Conservation (phyloP, 345 rosid species). For the Eutrema yunnanense region DNA sequence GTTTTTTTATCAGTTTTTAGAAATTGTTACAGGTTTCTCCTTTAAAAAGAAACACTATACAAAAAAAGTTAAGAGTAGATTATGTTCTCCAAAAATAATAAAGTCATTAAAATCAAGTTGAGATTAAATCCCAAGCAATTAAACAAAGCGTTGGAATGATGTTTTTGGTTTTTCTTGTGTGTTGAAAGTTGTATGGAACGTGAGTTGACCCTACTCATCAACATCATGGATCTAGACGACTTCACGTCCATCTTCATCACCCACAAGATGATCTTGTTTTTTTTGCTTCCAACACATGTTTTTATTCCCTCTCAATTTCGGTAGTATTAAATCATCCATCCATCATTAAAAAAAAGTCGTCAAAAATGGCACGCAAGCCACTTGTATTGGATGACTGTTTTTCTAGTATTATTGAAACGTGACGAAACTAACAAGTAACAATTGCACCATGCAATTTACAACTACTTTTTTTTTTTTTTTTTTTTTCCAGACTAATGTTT, state of each 20-base stretch:
- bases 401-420: background rate
- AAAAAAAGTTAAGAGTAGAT: too few relatives aligned
- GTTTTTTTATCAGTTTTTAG: too few relatives aligned
- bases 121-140: background rate
- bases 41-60: too few relatives aligned
- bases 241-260: conserved; percentile 9
- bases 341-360: background rate
- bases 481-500: too few relatives aligned
- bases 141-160: background rate
- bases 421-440: background rate
- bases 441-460: background rate
- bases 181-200: background rate
- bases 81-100: too few relatives aligned
- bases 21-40: too few relatives aligned
- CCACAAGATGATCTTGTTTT: background rate
- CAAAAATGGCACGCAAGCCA: conserved; percentile 7
- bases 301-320: conserved; percentile 2
- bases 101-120: too few relatives aligned
- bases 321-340: background rate
- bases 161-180: background rate
- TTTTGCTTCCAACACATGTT: conserved; percentile 10
- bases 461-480: too few relatives aligned
- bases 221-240: conserved; percentile 11
- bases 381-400: background rate
- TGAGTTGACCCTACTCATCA: conserved; percentile 18